These are phyloP conservation scores for Scopulariopsis brevicaulis DNA, from an alignment of 2,329 filamentous ascomycete genomes.

Conservation along the genomic window DNA sequence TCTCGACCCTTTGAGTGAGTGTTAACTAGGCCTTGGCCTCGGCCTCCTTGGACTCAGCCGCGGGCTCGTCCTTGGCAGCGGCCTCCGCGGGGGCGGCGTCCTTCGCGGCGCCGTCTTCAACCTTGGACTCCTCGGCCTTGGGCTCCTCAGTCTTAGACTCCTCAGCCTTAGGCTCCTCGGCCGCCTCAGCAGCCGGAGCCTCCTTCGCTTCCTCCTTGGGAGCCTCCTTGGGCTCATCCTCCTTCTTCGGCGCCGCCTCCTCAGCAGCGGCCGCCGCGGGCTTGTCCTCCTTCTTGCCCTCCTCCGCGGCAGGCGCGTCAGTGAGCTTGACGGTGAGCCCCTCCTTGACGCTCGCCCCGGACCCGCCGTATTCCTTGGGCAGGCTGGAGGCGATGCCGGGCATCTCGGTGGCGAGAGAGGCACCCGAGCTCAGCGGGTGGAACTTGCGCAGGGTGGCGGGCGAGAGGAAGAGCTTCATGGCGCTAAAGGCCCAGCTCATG, in stretches of 20 bases:
- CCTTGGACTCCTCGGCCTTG: neutral
- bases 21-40: neutral
- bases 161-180: neutral
- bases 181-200: neutral
- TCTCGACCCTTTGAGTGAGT: neutral
- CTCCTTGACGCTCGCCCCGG: conserved; percentile 34
- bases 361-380: conserved; percentile 71
- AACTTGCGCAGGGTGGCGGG: conserved; percentile 69
- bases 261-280: conserved; percentile 1
- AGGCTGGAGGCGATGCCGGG: conserved; percentile 49
- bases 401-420: conserved; percentile 52
- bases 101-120: neutral
- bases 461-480: conserved; percentile 66
- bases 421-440: conserved; percentile 66
- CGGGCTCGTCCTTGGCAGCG: neutral
- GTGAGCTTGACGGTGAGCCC: conserved; percentile 19
- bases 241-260: conserved; percentile 5
- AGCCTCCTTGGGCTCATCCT: conserved; percentile 15
- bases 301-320: conserved; percentile 7
- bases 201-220: conserved; percentile 6
- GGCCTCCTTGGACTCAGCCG: neutral
- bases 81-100: neutral
- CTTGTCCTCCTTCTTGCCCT: conserved; percentile 6
- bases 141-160: neutral
- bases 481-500: conserved; percentile 78